Conservation (phyloP, 345 rosid species). For the Melaleuca alternifolia region DNA sequence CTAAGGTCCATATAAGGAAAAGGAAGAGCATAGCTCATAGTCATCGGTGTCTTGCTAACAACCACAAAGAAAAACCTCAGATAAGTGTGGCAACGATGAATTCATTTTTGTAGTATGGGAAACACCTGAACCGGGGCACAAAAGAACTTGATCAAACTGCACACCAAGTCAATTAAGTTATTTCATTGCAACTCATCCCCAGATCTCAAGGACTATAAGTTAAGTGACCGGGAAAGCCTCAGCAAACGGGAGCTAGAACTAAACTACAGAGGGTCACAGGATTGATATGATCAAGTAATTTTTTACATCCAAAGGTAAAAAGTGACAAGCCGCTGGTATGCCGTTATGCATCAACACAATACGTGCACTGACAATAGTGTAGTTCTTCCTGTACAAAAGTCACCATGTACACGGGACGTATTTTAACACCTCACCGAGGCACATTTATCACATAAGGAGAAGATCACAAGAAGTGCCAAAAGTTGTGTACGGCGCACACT, state of each 20-base stretch:
- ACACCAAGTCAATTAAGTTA: neutral
- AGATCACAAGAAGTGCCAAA: too few relatives aligned
- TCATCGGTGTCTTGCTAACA: neutral
- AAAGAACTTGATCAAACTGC: neutral
- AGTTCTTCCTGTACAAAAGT: too few relatives aligned
- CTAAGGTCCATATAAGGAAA: neutral
- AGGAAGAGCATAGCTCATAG: neutral
- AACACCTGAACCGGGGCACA: neutral
- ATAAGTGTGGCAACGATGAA: neutral
- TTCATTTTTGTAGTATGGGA: neutral
- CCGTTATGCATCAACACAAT: too few relatives aligned
- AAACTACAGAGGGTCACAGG: neutral
- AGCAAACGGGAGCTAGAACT: neutral
- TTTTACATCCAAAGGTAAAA: too few relatives aligned
- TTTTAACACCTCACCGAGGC: constrained; percentile 8
- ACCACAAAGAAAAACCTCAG: neutral
- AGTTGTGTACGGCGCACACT: too few relatives aligned
- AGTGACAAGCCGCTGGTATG: too few relatives aligned
- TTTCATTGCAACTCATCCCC: neutral
- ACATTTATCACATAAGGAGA: constrained; percentile 95
- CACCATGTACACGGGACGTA: neutral
- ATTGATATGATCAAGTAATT: too few relatives aligned
- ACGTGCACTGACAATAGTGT: too few relatives aligned
- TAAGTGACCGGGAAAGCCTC: neutral
- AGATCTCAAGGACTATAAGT: neutral